These are phyloP conservation scores for Carex pumila DNA, from an alignment of 176 grass and related monocot genomes.

Conservation along the genomic window DNA sequence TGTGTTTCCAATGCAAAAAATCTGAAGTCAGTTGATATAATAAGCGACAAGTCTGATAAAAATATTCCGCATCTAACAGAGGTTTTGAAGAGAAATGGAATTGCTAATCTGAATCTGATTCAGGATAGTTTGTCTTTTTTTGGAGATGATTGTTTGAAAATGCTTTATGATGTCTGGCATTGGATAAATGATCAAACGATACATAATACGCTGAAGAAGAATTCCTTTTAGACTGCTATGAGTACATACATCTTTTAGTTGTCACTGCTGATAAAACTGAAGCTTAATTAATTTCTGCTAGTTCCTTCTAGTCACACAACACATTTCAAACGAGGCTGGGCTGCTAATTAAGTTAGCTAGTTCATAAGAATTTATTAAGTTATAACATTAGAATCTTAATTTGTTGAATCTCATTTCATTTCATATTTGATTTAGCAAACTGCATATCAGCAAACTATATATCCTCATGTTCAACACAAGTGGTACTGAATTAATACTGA, in stretches of 20 bases:
- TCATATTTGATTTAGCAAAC: too few species aligned
- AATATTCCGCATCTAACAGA: not conserved
- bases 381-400: too few species aligned
- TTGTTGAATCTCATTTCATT: too few species aligned
- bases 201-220: not conserved
- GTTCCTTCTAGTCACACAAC: too few species aligned
- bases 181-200: not conserved
- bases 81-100: conserved; percentile 10
- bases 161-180: conserved; percentile 5
- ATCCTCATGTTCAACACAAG: too few species aligned
- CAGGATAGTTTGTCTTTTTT: not conserved
- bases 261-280: too few species aligned
- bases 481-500: too few species aligned
- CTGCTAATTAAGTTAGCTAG: too few species aligned
- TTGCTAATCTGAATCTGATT: not conserved
- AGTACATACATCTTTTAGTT: not conserved
- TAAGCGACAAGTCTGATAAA: not conserved
- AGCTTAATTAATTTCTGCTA: too few species aligned
- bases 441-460: too few species aligned
- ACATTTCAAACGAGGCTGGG: too few species aligned
- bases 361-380: too few species aligned
- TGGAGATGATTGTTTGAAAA: not conserved
- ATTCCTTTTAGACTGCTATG: not conserved
- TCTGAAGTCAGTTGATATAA: not conserved
- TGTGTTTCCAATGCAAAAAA: conserved; percentile 2